Percentiles rank a stretch among this genome's conserved stretches.
Conservation (phyloP, 805 yeast genomes). For the Cephaloascus albidus region DNA sequence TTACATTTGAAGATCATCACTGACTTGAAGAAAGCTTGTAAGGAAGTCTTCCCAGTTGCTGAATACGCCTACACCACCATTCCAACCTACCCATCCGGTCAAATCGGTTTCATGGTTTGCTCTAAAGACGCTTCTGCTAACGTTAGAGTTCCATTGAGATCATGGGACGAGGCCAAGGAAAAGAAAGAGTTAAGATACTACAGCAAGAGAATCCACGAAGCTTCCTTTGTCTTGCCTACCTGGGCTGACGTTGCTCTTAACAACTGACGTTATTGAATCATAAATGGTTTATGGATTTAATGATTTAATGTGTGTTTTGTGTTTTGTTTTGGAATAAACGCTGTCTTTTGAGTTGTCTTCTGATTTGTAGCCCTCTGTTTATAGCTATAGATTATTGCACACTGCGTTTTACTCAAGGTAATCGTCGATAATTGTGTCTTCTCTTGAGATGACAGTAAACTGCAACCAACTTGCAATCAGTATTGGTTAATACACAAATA, state of each 20-base stretch:
- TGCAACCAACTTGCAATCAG: no score
- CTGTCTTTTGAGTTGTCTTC: no score
- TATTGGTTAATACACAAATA: no score
- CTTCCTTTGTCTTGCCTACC: constrained; percentile 86
- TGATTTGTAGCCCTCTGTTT: no score
- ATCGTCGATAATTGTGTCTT: no score
- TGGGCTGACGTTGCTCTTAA: constrained; percentile 59
- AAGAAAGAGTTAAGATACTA: constrained; percentile 67
- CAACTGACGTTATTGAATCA: constrained; percentile 5
- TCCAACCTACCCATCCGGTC: constrained; percentile 97
- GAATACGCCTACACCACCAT: constrained; percentile 87
- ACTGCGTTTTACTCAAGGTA: no score
- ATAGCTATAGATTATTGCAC: no score
- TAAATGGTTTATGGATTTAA: neutral
- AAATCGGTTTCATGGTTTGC: constrained; percentile 97
- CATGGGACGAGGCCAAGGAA: constrained; percentile 53
- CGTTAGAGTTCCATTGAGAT: constrained; percentile 63
- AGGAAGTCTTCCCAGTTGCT: constrained; percentile 80
- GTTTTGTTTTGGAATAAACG: no score
- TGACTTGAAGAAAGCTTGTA: constrained; percentile 74
- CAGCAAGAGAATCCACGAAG: constrained; percentile 74
- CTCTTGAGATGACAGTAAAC: no score
- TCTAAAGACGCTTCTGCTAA: constrained; percentile 60
- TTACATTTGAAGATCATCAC: constrained; percentile 78
- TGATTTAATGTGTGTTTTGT: neutral